Percentiles rank a stretch among this genome's conserved stretches.
Evolutionary conservation across 106 monocot species (phyloP).

Genomic region (Narthecium ossifragum): DNA sequence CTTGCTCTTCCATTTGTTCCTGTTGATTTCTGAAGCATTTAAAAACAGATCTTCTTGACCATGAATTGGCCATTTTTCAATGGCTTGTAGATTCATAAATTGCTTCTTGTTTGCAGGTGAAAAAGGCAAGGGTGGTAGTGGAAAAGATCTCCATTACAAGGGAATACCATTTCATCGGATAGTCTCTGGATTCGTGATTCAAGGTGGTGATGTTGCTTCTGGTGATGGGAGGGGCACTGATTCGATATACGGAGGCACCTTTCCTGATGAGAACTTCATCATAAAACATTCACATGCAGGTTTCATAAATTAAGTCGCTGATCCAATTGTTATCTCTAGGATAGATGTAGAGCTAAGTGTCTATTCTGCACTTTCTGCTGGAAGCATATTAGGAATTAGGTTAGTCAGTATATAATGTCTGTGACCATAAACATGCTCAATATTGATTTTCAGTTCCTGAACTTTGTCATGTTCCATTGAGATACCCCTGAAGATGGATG

Average conservation of each 20-base stretch:
- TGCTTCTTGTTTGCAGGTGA: constrained; percentile 42
- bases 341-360: no score
- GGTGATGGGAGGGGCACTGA: constrained; percentile 72
- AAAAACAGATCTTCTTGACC: background rate
- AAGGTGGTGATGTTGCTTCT: constrained; percentile 80
- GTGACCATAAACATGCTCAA: no score
- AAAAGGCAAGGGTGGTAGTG: constrained; percentile 58
- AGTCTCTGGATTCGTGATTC: constrained; percentile 90
- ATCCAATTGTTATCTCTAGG: background rate
- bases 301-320: constrained; percentile 7
- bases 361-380: no score
- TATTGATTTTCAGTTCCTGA: no score
- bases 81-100: background rate
- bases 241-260: constrained; percentile 85
- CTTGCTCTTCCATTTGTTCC: background rate
- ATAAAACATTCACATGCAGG: constrained; percentile 95
- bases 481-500: no score
- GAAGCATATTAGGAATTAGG: no score
- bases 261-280: constrained; percentile 84
- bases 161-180: constrained; percentile 87
- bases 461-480: no score
- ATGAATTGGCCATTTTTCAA: background rate
- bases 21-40: background rate
- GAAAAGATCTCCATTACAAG: constrained; percentile 75
- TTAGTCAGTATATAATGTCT: no score